Evolutionary conservation across 805 yeast genomes (phyloP), one percentile per base, ranked within the genome.

Genomic region (Hanseniaspora pseudoguilliermondii): DNA sequence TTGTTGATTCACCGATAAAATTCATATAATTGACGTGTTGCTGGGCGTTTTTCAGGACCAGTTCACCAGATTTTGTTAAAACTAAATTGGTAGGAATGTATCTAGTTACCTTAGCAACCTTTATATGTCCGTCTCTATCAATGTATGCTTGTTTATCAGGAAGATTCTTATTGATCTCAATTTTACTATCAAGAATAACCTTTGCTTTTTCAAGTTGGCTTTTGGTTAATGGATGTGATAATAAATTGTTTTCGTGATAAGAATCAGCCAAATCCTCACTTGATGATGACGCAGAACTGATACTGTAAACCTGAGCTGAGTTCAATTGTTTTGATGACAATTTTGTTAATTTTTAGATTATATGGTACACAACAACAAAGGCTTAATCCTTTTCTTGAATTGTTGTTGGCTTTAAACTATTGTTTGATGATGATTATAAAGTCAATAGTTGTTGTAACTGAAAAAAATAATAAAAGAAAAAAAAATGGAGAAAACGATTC

Each of bases 331-430:
- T 48, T 18, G 39, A 43, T 47, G 47, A 55, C 54, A 41, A 49
- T 39, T 49, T 51, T 83, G 90, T n/a, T n/a, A 21, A 38, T 38
- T 8, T 38, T 11, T 11, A n/a, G 2, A 23, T n/a, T n/a, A 16
- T 9, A 38, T 8, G 2, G 16, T 38, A 38, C 16, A 38, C 16
- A 38, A 38, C 11, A 38, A 38, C 13, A 38, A 38, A 38, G 20
- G 15, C 15, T 11, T 10, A 11, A 32, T 32, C 15, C 5, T 32
- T 32, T 5, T 32, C 35, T 32, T 32, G 35, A 10, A 32, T 13
- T 32, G 11, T 2, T 32, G 32, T 32, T 32, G 15, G 9, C 29
- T 27, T 27, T 27, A 9, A 27, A 27, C 29, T 27, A 27, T 7
- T 7, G 29, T 27, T 27, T 27, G 7, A 27, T 27, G 29, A 27